A percentile compares a stretch with the other conserved stretches of the same genome.
Conservation (phyloP, 1,284 basidiomycete species). For the Pseudozyma pruni region DNA sequence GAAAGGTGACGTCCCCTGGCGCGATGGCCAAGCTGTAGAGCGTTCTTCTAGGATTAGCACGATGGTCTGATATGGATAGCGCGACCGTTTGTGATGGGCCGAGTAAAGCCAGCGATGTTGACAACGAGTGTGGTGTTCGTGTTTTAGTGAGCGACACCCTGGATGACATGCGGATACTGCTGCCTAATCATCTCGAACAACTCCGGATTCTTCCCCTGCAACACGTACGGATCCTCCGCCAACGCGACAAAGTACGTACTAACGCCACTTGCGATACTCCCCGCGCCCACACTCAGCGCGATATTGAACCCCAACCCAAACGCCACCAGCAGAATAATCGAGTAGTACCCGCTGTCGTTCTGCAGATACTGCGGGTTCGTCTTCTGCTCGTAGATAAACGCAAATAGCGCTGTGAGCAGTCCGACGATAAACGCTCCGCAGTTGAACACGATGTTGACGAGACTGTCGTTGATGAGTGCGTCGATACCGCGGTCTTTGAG, state of each 20-base stretch:
- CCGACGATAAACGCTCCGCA: constrained; percentile 78
- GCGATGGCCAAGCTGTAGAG: constrained; percentile 28
- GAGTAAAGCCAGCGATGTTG: no score
- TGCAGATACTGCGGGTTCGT: constrained; percentile 60
- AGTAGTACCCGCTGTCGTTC: constrained; percentile 46
- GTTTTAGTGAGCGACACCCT: constrained; percentile 36
- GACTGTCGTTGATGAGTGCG: constrained; percentile 83
- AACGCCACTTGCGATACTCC: constrained; percentile 64
- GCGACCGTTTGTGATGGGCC: no score
- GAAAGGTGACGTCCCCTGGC: constrained; percentile 8
- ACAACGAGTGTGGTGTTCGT: neutral
- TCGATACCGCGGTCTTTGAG: constrained; percentile 83
- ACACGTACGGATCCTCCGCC: constrained; percentile 55
- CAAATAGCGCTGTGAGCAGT: constrained; percentile 80
- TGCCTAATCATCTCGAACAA: constrained; percentile 58
- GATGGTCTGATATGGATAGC: no score
- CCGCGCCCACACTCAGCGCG: constrained; percentile 64
- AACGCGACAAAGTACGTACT: constrained; percentile 68
- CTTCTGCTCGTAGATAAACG: constrained; percentile 78
- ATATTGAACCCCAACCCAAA: constrained; percentile 68
- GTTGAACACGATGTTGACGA: constrained; percentile 75
- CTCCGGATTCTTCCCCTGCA: constrained; percentile 54
- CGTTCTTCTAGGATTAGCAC: neutral
- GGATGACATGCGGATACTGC: constrained; percentile 68
- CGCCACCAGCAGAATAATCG: constrained; percentile 55